phyloP scores from a whole-genome alignment of 345 rosid species.

The Pistacia integerrima region DNA sequence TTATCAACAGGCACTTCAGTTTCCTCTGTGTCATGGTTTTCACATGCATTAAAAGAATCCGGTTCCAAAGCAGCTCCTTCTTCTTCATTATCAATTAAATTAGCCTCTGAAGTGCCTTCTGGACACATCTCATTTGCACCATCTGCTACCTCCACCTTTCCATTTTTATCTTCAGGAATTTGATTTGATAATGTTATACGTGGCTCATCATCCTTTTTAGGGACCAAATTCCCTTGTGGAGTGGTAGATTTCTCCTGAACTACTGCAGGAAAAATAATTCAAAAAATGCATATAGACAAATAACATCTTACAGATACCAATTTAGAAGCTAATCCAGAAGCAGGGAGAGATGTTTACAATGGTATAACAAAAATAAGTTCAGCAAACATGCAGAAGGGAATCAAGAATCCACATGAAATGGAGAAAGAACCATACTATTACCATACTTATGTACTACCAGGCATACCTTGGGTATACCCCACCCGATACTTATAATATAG shows the following conservation, averaged over 20 bases:
- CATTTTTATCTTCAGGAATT: constrained; percentile 33
- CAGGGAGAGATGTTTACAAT: not conserved
- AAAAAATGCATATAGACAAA: not conserved
- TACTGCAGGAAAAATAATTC: constrained; percentile 36
- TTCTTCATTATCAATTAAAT: constrained; percentile 36
- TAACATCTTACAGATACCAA: not conserved
- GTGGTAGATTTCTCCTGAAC: constrained; percentile 37
- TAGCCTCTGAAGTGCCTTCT: constrained; percentile 44
- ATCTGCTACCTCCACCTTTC: constrained; percentile 31
- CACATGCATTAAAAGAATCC: constrained; percentile 31
- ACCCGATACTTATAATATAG: not conserved
- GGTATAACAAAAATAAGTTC: not conserved
- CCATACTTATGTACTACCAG: not conserved
- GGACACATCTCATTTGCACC: constrained; percentile 32
- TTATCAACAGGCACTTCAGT: constrained; percentile 27
- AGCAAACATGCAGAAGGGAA: not conserved
- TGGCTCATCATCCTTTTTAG: constrained; percentile 32
- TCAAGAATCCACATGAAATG: not conserved
- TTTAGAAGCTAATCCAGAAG: not conserved
- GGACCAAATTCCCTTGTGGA: constrained; percentile 18
- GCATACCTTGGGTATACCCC: not conserved
- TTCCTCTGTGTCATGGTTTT: constrained; percentile 38
- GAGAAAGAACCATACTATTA: not conserved
- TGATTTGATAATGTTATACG: constrained; percentile 34
- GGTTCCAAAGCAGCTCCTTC: constrained; percentile 30